phyloP scores from a whole-genome alignment of 192 early-diverging fungal genomes.

The Coemansia sp. region DNA sequence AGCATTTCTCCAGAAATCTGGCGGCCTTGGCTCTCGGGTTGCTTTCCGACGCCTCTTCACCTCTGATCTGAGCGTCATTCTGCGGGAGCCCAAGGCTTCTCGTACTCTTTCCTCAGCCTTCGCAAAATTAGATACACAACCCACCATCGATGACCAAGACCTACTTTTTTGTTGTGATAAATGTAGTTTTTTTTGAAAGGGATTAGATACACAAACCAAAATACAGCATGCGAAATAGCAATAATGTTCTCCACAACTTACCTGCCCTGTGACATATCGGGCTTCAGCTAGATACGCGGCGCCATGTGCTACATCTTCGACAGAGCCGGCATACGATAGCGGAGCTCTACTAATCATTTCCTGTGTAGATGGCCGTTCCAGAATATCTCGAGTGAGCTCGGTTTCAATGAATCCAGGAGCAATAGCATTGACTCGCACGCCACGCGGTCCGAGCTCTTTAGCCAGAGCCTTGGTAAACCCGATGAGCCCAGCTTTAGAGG shows the following conservation, averaged over 20 bases:
- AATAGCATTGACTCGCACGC: conserved; percentile 77
- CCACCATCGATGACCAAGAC: conserved; percentile 48
- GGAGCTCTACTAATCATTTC: conserved; percentile 28
- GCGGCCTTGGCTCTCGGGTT: not conserved
- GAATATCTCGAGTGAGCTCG: conserved; percentile 22
- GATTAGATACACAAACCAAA: not conserved
- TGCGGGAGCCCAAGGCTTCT: no score
- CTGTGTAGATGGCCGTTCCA: conserved; percentile 11
- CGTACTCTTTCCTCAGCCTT: no score
- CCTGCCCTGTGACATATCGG: conserved; percentile 43
- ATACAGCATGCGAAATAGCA: not conserved
- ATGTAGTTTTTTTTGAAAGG: not conserved
- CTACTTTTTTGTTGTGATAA: not conserved
- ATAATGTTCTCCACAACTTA: not conserved
- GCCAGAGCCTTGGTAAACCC: conserved; percentile 85
- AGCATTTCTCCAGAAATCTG: no score
- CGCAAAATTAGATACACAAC: conserved; percentile 19
- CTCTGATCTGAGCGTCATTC: no score
- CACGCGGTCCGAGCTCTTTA: conserved; percentile 69
- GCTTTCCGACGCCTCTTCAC: no score
- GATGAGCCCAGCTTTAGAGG: conserved; percentile 82
- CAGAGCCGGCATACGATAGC: conserved; percentile 12
- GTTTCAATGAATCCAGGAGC: conserved; percentile 89
- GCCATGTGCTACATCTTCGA: conserved; percentile 41
- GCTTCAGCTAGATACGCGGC: conserved; percentile 36